These are phyloP conservation scores for Phytopythium mirpurense DNA, from an alignment of 352 stramenopile species.

Conservation along the genomic window DNA sequence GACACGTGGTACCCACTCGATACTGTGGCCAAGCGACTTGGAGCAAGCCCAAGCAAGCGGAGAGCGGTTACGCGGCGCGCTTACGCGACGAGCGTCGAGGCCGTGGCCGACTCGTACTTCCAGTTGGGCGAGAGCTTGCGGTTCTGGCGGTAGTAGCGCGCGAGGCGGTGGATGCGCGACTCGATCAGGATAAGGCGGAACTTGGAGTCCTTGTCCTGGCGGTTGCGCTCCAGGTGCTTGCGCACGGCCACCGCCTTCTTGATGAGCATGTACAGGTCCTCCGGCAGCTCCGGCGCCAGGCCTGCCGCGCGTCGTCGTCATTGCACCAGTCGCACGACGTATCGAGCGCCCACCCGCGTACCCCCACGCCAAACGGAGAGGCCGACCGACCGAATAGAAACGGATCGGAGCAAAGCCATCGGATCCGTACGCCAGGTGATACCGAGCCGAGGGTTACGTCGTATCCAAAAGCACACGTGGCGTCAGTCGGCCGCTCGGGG, in stretches of 20 bases:
- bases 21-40: conserved; percentile 4
- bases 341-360: conserved; percentile 79
- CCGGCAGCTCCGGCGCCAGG: conserved; percentile 98
- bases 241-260: conserved; percentile 99
- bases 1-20: conserved; percentile 1
- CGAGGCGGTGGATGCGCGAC: conserved; percentile 97
- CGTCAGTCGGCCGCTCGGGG: conserved; percentile 7
- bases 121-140: conserved; percentile 99
- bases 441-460: conserved; percentile 66
- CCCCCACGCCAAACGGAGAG: conserved; percentile 80
- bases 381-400: conserved; percentile 12
- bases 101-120: conserved; percentile 99
- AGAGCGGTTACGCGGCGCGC: conserved; percentile 12
- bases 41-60: conserved; percentile 3
- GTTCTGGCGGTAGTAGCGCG: conserved; percentile 99
- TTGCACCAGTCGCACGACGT: too few species aligned
- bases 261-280: conserved; percentile 99
- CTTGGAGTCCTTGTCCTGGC: conserved; percentile 99
- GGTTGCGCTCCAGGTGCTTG: conserved; percentile 99
- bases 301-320: conserved; percentile 35
- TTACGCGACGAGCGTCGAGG: conserved; percentile 99
- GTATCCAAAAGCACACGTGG: conserved; percentile 10
- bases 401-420: too few species aligned
- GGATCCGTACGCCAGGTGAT: conserved; percentile 78
- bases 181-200: conserved; percentile 99